A percentile compares a stretch with the other conserved stretches of the same genome.
phyloP scores from a whole-genome alignment of 139 green algal genomes.

The Chlamydomonas incerta region DNA sequence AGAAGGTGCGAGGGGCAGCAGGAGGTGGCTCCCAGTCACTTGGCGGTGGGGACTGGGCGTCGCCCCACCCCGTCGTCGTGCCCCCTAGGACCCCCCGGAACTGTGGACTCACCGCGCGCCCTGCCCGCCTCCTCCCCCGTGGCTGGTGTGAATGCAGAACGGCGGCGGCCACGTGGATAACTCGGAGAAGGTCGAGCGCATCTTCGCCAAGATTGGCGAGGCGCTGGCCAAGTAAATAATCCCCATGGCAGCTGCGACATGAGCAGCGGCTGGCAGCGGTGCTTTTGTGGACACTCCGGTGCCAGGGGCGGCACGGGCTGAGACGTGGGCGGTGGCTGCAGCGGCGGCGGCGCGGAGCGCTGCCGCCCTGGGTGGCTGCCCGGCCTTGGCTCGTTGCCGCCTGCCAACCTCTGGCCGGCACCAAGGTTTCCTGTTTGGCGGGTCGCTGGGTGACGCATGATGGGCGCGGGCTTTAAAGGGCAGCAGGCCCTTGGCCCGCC shows the following conservation, averaged over 20 bases:
- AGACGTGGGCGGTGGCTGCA: no score
- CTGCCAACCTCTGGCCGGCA: neutral
- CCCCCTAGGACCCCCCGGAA: no score
- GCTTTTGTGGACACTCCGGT: no score
- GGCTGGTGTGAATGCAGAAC: neutral
- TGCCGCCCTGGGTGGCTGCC: no score
- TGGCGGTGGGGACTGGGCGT: no score
- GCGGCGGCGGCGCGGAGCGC: no score
- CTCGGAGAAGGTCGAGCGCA: slow-evolving; percentile 3
- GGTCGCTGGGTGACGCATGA: neutral
- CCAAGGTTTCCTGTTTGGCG: no score
- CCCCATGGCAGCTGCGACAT: no score
- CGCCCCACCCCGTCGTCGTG: no score
- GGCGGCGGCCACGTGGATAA: slow-evolving; percentile 27
- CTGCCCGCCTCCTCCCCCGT: no score
- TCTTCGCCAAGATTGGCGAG: slow-evolving; percentile 8
- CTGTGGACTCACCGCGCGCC: no score
- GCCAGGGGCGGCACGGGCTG: neutral
- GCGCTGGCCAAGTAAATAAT: neutral
- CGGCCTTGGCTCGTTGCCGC: neutral
- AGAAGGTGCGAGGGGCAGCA: slow-evolving; percentile 3
- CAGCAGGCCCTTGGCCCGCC: neutral
- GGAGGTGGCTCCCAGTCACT: slow-evolving; percentile 17
- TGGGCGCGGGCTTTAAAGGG: neutral
- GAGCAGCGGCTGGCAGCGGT: no score